These are phyloP conservation scores for Penicillium sp. DNA, from an alignment of 2,329 filamentous ascomycete genomes.

Conservation along the genomic window DNA sequence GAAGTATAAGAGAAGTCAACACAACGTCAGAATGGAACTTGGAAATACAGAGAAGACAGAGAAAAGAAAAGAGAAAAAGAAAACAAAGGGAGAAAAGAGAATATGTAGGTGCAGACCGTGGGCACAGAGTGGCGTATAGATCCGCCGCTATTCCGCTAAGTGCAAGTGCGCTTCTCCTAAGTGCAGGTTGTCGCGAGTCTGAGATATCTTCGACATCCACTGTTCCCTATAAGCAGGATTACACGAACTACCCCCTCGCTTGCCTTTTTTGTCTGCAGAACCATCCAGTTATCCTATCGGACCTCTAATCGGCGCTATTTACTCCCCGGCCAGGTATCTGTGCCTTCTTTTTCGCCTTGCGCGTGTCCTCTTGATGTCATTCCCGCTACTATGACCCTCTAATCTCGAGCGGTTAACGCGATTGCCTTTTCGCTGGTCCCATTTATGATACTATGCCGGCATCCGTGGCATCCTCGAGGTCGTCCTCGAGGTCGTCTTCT, in stretches of 20 bases:
- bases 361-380: slow-evolving; percentile 8
- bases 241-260: slow-evolving; percentile 13
- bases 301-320: background rate
- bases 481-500: background rate
- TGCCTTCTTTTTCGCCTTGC: background rate
- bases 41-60: slow-evolving; percentile 1
- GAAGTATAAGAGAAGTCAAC: background rate
- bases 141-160: slow-evolving; percentile 32
- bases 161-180: slow-evolving; percentile 29
- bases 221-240: slow-evolving; percentile 28
- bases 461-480: background rate
- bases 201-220: slow-evolving; percentile 8
- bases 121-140: slow-evolving; percentile 13
- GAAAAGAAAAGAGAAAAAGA: slow-evolving; percentile 5
- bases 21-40: background rate
- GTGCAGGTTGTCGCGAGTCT: slow-evolving; percentile 25
- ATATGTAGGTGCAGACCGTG: slow-evolving; percentile 8
- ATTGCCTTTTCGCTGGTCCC: background rate
- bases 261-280: background rate
- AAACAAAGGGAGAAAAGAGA: slow-evolving; percentile 2
- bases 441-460: background rate
- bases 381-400: slow-evolving; percentile 4
- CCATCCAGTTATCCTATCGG: background rate
- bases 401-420: background rate
- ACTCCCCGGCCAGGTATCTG: background rate